Conservation (phyloP, 2,329 filamentous ascomycete genomes). For the Ilyonectria robusta region DNA sequence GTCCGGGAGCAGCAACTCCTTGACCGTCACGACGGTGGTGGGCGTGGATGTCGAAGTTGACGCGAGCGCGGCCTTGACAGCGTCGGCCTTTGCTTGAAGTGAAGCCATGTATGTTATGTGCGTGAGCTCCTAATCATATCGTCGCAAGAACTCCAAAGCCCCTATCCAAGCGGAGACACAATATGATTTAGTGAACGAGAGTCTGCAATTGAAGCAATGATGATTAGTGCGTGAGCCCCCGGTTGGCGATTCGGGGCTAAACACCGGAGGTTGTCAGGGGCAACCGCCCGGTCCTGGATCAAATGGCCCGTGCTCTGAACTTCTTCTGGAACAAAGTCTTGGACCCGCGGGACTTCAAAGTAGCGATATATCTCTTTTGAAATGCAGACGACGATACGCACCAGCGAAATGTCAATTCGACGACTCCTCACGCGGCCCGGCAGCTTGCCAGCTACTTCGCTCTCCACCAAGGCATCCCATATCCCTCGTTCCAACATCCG, state of each 20-base stretch:
- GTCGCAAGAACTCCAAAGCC: constrained; percentile 44
- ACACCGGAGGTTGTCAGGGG: constrained; percentile 54
- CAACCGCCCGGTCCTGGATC: constrained; percentile 48
- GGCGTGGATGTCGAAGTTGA: constrained; percentile 69
- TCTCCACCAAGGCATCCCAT: constrained; percentile 12
- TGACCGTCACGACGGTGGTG: constrained; percentile 62
- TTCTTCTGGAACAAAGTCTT: constrained; percentile 38
- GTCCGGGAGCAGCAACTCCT: constrained; percentile 61
- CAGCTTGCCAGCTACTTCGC: constrained; percentile 17
- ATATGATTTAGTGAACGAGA: constrained; percentile 43
- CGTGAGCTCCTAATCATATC: constrained; percentile 51
- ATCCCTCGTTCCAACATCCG: constrained; percentile 39
- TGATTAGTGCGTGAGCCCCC: constrained; percentile 31
- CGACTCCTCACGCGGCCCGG: constrained; percentile 23
- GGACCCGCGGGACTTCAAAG: constrained; percentile 16
- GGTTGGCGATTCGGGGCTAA: constrained; percentile 47
- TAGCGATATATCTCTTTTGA: constrained; percentile 8
- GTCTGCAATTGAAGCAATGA: constrained; percentile 36
- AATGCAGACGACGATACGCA: neutral
- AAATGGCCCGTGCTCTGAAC: constrained; percentile 41
- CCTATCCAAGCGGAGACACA: constrained; percentile 45
- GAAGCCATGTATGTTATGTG: constrained; percentile 59
- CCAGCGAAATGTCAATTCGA: constrained; percentile 37
- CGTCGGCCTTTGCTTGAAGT: constrained; percentile 60
- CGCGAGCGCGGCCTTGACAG: constrained; percentile 68